Conservation (phyloP, 1,139 yeast species). For the Scheffersomyces illinoinensis region DNA sequence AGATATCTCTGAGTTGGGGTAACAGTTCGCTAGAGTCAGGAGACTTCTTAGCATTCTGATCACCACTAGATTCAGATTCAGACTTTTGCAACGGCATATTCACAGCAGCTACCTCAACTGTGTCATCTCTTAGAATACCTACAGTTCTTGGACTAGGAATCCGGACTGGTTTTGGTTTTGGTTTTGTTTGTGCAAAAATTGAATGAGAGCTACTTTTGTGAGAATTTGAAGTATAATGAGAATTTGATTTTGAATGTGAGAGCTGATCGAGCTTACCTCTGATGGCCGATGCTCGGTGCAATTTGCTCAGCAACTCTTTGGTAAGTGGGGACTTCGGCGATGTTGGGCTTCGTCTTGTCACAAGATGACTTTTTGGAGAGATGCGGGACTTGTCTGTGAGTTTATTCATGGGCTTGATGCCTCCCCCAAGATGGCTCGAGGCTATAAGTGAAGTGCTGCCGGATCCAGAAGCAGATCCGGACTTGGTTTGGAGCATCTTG, state of each 20-base stretch:
- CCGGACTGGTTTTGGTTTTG: not conserved
- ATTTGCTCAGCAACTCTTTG: not conserved
- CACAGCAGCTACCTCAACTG: not conserved
- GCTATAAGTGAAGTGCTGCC: not conserved
- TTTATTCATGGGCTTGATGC: conserved; percentile 9
- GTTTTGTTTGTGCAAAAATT: not conserved
- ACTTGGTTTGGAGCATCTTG: not conserved
- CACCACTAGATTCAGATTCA: not conserved
- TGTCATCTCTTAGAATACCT: not conserved
- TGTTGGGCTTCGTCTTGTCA: not conserved
- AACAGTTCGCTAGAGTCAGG: not conserved
- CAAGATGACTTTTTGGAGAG: not conserved
- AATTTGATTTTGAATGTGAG: not conserved
- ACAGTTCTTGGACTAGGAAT: not conserved
- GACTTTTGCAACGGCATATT: not conserved
- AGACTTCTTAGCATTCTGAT: not conserved
- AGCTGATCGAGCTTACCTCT: not conserved
- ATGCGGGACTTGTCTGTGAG: not conserved
- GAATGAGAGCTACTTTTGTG: not conserved
- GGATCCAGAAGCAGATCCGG: not conserved
- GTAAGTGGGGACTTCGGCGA: not conserved
- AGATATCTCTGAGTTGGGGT: not conserved
- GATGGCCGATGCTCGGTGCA: not conserved
- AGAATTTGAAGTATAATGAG: not conserved
- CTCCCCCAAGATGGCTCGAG: conserved; percentile 7